phyloP scores from a whole-genome alignment of 2,329 filamentous ascomycete species.

The Trichoderma aggressivum region DNA sequence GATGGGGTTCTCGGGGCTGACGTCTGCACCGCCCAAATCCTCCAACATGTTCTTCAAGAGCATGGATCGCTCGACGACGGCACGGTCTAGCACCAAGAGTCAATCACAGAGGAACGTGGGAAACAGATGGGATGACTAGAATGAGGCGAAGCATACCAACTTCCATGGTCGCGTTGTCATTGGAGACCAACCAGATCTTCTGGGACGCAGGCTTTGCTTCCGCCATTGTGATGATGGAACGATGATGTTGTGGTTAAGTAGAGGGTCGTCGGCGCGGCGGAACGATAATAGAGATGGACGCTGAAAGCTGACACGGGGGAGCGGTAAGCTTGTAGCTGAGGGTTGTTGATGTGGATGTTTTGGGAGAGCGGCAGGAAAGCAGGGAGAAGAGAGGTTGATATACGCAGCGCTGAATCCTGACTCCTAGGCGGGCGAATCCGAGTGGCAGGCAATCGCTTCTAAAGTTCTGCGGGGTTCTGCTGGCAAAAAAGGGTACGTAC shows the following conservation, averaged over 20 bases:
- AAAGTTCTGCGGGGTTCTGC: slow-evolving; percentile 14
- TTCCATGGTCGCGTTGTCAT: slow-evolving; percentile 46
- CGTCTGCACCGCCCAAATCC: slow-evolving; percentile 69
- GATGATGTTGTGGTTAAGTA: not conserved
- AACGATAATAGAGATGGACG: not conserved
- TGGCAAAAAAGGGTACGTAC: slow-evolving; percentile 3
- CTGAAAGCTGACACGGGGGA: not conserved
- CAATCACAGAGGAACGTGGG: not conserved
- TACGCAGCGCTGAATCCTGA: not conserved
- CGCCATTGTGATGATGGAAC: slow-evolving; percentile 33
- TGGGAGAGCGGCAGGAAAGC: not conserved
- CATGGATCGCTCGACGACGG: slow-evolving; percentile 85
- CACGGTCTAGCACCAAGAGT: slow-evolving; percentile 60
- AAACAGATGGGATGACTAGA: not conserved
- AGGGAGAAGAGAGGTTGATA: not conserved
- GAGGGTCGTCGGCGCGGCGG: not conserved
- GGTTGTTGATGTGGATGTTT: not conserved
- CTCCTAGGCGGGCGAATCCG: not conserved
- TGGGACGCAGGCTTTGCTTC: slow-evolving; percentile 29
- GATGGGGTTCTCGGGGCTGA: slow-evolving; percentile 62
- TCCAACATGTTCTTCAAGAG: slow-evolving; percentile 98
- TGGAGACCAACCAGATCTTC: slow-evolving; percentile 51
- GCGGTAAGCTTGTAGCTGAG: not conserved
- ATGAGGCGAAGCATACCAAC: slow-evolving; percentile 41
- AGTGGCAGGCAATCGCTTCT: not conserved